phyloP scores from a whole-genome alignment of 768 basidiomycete species.

The Vishniacozyma victoriae region DNA sequence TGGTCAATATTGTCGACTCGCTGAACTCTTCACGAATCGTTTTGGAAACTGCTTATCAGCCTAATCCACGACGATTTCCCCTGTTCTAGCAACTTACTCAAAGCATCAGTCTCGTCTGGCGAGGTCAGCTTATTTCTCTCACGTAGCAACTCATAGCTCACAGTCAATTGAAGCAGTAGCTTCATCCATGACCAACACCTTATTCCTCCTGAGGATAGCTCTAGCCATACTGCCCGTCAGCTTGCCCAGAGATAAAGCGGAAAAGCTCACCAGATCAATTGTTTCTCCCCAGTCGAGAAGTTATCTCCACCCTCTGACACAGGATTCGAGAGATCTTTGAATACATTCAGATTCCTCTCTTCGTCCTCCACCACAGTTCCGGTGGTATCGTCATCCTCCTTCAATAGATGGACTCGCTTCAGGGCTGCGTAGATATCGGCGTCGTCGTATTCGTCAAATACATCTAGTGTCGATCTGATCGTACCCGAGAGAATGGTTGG shows the following conservation, averaged over 20 bases:
- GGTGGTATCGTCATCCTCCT: constrained; percentile 21
- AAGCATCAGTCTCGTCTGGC: constrained; percentile 75
- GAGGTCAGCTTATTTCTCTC: background rate
- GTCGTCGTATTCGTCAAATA: constrained; percentile 80
- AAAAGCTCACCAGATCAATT: constrained; percentile 57
- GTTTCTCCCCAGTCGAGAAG: constrained; percentile 69
- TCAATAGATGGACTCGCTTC: constrained; percentile 44
- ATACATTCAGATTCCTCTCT: constrained; percentile 42
- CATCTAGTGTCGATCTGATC: constrained; percentile 71
- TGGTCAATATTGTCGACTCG: constrained; percentile 73
- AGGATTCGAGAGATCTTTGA: constrained; percentile 33
- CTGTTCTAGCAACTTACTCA: constrained; percentile 56
- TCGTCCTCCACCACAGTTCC: constrained; percentile 15
- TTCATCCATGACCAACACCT: constrained; percentile 78
- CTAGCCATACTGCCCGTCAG: constrained; percentile 61
- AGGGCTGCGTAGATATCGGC: constrained; percentile 57
- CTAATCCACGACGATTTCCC: background rate
- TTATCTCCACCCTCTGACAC: constrained; percentile 73
- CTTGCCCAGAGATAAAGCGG: background rate
- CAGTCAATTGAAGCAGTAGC: constrained; percentile 64
- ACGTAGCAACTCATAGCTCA: no score
- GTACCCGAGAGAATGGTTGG: constrained; percentile 81
- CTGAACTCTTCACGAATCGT: constrained; percentile 55
- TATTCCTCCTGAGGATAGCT: constrained; percentile 72
- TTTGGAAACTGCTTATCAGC: constrained; percentile 35